phyloP scores from a whole-genome alignment of 1,139 yeast species.

The Geotrichum carabidarum region DNA sequence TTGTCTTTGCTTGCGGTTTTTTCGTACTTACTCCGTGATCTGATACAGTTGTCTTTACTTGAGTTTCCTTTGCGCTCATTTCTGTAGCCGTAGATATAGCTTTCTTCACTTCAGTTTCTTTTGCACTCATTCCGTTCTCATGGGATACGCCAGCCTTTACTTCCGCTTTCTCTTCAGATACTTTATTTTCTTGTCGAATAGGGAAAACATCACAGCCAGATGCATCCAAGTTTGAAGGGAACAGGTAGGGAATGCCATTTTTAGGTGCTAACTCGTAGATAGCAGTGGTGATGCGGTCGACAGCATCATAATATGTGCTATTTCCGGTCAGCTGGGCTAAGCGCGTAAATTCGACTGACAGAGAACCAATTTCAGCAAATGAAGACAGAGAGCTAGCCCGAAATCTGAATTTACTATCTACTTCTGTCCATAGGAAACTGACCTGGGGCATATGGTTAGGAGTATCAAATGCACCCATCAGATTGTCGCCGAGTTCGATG shows the following conservation, averaged over 20 bases:
- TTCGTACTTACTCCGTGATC: too few relatives aligned
- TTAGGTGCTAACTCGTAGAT: conserved; percentile 38
- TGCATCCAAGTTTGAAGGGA: conserved; percentile 45
- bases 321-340: conserved; percentile 64
- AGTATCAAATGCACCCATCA: conserved; percentile 65
- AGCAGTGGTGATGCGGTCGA: conserved; percentile 43
- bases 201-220: conserved; percentile 44
- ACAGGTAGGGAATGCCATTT: conserved; percentile 39
- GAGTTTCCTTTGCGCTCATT: too few relatives aligned
- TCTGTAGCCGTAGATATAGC: too few relatives aligned
- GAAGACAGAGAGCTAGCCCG: conserved; percentile 41
- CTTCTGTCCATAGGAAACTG: conserved; percentile 55
- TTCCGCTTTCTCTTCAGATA: too few relatives aligned
- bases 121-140: too few relatives aligned
- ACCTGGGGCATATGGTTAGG: conserved; percentile 64
- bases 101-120: too few relatives aligned
- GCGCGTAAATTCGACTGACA: conserved; percentile 65
- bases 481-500: conserved; percentile 57
- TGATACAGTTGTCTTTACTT: too few relatives aligned
- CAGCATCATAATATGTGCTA: conserved; percentile 44
- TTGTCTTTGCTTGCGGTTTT: too few relatives aligned
- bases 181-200: too few relatives aligned
- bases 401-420: conserved; percentile 30
- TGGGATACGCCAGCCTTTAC: too few relatives aligned
- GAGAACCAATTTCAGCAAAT: conserved; percentile 63